phyloP scores from a whole-genome alignment of 805 yeast genomes.

The Blastobotrys chiropterorum region DNA sequence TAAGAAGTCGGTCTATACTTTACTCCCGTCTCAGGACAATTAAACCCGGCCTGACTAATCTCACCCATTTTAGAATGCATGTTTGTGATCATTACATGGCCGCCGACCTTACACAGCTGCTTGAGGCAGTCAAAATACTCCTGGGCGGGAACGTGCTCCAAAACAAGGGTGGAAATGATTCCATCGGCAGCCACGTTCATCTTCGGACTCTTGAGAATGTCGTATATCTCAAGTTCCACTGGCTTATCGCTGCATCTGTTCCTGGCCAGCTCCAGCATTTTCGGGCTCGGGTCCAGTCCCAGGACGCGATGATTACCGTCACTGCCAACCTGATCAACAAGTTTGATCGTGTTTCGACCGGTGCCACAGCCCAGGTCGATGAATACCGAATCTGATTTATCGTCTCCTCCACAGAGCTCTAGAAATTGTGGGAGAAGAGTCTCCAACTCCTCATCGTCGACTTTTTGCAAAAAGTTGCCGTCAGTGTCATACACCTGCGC shows the following conservation, averaged over 20 bases:
- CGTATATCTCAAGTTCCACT: background rate
- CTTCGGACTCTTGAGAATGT: background rate
- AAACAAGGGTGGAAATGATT: constrained; percentile 1
- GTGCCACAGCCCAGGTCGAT: constrained; percentile 1
- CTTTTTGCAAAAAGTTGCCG: background rate
- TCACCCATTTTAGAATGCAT: constrained; percentile 2
- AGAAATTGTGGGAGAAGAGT: background rate
- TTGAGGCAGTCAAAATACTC: background rate
- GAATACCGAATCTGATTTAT: background rate
- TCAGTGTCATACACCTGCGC: constrained; percentile 1
- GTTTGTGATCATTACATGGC: background rate
- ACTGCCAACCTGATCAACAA: background rate
- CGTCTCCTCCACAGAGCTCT: background rate
- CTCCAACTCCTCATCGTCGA: constrained; percentile 1
- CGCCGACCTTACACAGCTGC: background rate
- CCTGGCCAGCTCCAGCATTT: background rate
- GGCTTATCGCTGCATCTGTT: background rate
- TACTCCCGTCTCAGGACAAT: background rate
- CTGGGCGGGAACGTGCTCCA: background rate
- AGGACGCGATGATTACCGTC: background rate
- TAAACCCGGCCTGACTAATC: constrained; percentile 2
- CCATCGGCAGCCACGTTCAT: background rate
- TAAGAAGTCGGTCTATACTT: background rate
- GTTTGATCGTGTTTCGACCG: constrained; percentile 1
- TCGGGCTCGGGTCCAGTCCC: constrained; percentile 1